Percentiles rank a stretch among this genome's conserved stretches.
These are phyloP conservation scores for Lolium perenne DNA, from an alignment of 176 grass and related monocot species.

Conservation along the genomic window DNA sequence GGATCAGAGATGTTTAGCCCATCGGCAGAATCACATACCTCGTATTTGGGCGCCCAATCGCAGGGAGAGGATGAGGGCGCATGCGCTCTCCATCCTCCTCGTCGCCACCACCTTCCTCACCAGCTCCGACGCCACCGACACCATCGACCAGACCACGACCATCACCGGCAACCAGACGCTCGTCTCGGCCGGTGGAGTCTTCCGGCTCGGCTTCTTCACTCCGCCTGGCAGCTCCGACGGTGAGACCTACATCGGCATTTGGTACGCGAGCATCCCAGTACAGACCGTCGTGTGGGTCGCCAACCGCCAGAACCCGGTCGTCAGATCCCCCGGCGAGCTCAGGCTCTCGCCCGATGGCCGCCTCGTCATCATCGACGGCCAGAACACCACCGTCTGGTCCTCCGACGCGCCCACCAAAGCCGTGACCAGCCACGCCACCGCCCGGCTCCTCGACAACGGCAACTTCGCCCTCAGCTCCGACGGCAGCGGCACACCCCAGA, in stretches of 20 bases:
- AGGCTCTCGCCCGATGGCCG: constrained; percentile 37
- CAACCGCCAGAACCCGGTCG: constrained; percentile 46
- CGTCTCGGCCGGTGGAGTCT: constrained; percentile 51
- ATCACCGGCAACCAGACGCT: constrained; percentile 55
- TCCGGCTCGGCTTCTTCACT: constrained; percentile 67
- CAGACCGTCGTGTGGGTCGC: constrained; percentile 54
- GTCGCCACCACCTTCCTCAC: not conserved
- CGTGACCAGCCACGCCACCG: constrained; percentile 4
- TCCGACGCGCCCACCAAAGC: constrained; percentile 18
- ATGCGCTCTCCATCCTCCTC: not conserved
- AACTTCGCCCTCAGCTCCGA: constrained; percentile 45
- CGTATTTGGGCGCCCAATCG: not conserved
- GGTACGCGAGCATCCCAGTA: constrained; percentile 30
- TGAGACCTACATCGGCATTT: constrained; percentile 47
- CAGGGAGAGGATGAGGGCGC: not conserved
- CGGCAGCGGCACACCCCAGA: not conserved
- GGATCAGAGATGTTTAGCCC: not conserved
- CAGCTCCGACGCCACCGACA: not conserved
- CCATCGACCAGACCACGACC: constrained; percentile 20
- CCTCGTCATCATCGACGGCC: constrained; percentile 34
- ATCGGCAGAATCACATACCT: not conserved
- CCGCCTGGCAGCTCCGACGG: not conserved
- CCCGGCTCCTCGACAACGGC: constrained; percentile 35
- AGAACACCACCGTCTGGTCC: constrained; percentile 40
- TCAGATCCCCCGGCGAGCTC: not conserved